Evolutionary conservation across 129 eudicot species (phyloP), one percentile per base, ranked within the genome.

Genomic region (Flaveria ramosissima): DNA sequence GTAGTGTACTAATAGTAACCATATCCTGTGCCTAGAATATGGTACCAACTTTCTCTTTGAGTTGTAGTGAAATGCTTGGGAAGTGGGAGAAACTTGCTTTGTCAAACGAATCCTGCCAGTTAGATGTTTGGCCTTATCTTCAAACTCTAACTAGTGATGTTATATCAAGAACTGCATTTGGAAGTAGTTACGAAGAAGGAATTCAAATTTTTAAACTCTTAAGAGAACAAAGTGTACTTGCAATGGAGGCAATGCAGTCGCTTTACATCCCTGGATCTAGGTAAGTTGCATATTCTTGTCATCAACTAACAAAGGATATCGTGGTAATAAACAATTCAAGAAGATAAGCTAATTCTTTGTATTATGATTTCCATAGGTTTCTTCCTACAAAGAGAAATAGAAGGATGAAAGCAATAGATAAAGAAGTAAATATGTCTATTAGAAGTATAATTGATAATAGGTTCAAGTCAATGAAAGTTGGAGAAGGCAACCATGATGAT

Each of bases 51-150:
- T 26, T 27, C 45, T 6, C 6, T 26, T 26, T 24, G n/a, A 60
- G 66, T 60, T 60, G 66, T 24, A 23, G 39, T 60, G 39, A 60
- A 60, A 60, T 60, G 66, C 14, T 60, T 24, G 39, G 39, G 5
- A 60, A 60, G 66, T 60, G 66, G 66, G 66, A 23, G 24, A 23
- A 23, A 16, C 27, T 62, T 9, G 45, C 30, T 27, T 62, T 4
- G 11, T 13, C 68, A 6, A 62, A 6, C 10, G 68, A 19, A 62
- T 14, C 45, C 4, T 27, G 43, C 12, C 43, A 27, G 45, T 14
- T 62, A 30, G 68, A 62, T 30, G 68, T 62, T 62, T 62, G 68
- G 68, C 68, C 68, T 6, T 19, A 62, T 62, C 68, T 62, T 62
- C 68, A 62, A 26, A 7, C 68, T 62, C 12, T 62, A 62, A 62